phyloP scores from a whole-genome alignment of 352 stramenopile species.

The Elongisporangium anandrum region DNA sequence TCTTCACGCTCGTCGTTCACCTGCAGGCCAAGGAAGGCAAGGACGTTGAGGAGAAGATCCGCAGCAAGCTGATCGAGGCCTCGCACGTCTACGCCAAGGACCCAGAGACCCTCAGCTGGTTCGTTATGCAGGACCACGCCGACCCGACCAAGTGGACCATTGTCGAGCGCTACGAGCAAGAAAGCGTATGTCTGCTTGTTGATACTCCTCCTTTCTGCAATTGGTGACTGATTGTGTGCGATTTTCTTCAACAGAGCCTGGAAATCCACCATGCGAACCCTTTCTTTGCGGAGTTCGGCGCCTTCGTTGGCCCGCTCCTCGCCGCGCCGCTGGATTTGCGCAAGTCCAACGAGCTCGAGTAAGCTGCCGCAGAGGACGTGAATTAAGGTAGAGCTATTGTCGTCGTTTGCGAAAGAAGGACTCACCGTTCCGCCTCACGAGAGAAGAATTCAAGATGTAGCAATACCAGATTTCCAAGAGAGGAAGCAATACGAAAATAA shows the following conservation, averaged over 20 bases:
- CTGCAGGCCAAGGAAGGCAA: conserved; percentile 29
- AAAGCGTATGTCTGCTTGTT: conserved; percentile 9
- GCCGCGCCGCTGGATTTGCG: conserved; percentile 15
- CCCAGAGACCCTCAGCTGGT: conserved; percentile 19
- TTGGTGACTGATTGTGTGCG: neutral
- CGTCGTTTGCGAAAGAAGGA: no score
- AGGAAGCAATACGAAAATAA: no score
- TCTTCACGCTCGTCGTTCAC: conserved; percentile 31
- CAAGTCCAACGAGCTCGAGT: conserved; percentile 16
- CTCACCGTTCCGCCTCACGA: no score
- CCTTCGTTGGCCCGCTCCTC: conserved; percentile 14
- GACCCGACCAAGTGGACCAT: conserved; percentile 31
- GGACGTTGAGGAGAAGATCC: conserved; percentile 28
- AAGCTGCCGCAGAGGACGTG: no score
- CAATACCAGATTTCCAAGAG: no score
- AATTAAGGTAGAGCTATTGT: no score
- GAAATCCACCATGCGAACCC: conserved; percentile 20
- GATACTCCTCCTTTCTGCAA: no score
- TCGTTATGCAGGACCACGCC: conserved; percentile 26
- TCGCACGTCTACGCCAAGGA: conserved; percentile 32
- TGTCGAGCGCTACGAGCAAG: conserved; percentile 22
- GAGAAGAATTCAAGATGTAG: no score
- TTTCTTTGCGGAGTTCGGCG: conserved; percentile 17
- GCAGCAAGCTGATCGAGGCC: conserved; percentile 30
- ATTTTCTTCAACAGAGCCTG: conserved; percentile 15